These are phyloP conservation scores for Pythium vanterpoolii DNA, from an alignment of 352 stramenopile species.

Conservation along the genomic window DNA sequence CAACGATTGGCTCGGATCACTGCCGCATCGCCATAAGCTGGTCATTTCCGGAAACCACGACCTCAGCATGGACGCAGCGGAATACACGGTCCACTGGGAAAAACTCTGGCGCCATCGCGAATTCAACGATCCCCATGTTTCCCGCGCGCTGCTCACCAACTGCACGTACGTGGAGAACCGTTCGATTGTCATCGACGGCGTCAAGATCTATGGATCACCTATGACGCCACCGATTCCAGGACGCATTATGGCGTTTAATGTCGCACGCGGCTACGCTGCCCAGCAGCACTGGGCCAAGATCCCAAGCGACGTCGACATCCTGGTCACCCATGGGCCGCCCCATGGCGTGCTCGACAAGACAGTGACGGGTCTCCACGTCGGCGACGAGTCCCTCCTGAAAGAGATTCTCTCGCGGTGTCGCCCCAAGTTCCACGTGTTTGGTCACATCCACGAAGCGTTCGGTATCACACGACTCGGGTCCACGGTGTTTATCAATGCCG, in stretches of 20 bases:
- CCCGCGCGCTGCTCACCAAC: conserved; percentile 57
- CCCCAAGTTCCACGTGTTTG: conserved; percentile 88
- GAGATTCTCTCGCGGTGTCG: conserved; percentile 77
- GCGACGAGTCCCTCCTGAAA: conserved; percentile 77
- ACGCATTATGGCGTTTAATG: conserved; percentile 69
- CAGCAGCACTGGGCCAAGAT: conserved; percentile 73
- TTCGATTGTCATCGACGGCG: conserved; percentile 57
- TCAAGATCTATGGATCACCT: conserved; percentile 78
- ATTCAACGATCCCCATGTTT: conserved; percentile 60
- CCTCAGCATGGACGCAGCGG: conserved; percentile 61
- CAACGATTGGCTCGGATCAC: conserved; percentile 66
- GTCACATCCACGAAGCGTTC: conserved; percentile 91
- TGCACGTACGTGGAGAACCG: conserved; percentile 77
- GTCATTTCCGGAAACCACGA: conserved; percentile 86
- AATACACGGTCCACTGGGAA: conserved; percentile 69
- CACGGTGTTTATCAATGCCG: conserved; percentile 89
- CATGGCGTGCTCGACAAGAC: conserved; percentile 82
- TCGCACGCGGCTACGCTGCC: conserved; percentile 53
- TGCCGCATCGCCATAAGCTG: conserved; percentile 77
- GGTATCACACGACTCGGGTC: conserved; percentile 67
- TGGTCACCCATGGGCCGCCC: conserved; percentile 89
- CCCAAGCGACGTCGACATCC: conserved; percentile 73
- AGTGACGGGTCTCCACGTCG: conserved; percentile 55
- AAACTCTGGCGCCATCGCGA: conserved; percentile 46
- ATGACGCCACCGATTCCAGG: conserved; percentile 73